Evolutionary conservation across 495 filamentous ascomycete genomes (phyloP).

Genomic region (Articulospora tetracladia): DNA sequence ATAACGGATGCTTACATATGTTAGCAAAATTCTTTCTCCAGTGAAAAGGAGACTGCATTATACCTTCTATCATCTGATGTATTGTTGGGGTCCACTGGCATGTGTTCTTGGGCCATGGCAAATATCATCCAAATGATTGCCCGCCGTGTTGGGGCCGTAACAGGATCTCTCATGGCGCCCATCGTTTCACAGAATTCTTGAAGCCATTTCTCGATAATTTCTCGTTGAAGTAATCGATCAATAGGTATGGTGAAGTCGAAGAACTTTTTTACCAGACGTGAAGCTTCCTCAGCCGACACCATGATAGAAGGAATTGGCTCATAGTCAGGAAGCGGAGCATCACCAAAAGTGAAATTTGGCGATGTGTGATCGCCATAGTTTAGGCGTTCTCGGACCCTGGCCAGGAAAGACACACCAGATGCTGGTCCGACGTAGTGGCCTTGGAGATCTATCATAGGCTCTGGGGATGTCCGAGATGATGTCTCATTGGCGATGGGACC

Average conservation of each 20-base stretch:
- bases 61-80: neutral
- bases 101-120: neutral
- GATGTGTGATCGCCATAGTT: neutral
- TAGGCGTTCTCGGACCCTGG: constrained; percentile 2
- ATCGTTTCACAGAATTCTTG: constrained; percentile 27
- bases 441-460: neutral
- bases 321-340: constrained; percentile 11
- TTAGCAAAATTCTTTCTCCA: neutral
- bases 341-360: constrained; percentile 26
- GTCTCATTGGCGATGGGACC: neutral
- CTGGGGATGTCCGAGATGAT: neutral
- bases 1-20: neutral
- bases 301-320: constrained; percentile 27
- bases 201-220: constrained; percentile 31
- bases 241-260: constrained; percentile 38
- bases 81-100: neutral
- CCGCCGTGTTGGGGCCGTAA: neutral
- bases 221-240: constrained; percentile 33
- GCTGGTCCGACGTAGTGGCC: constrained; percentile 9
- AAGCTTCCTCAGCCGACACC: constrained; percentile 20
- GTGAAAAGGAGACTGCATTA: neutral
- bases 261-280: constrained; percentile 28
- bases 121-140: neutral
- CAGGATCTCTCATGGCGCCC: constrained; percentile 10
- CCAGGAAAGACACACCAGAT: constrained; percentile 4